These are phyloP conservation scores for Mycena filopes DNA, from an alignment of 768 basidiomycete genomes.

Conservation along the genomic window DNA sequence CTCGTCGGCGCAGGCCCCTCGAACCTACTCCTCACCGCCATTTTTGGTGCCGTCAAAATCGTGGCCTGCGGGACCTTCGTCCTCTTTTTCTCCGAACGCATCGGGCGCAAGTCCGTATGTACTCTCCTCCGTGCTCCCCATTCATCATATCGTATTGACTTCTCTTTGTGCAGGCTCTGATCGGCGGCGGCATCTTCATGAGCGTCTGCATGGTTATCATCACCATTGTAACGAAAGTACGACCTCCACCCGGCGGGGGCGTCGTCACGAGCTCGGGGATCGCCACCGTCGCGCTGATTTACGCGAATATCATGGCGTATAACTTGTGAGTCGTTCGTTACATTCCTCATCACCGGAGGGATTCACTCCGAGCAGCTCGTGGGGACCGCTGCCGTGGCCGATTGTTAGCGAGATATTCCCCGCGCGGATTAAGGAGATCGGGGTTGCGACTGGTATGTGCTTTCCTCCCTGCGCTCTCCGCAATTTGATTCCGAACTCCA, in stretches of 20 bases:
- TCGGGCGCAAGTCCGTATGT: conserved; percentile 15
- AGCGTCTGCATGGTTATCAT: conserved; percentile 18
- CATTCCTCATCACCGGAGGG: no score
- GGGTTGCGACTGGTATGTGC: conserved; percentile 8
- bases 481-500: no score
- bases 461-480: not conserved
- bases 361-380: no score
- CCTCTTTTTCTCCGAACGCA: conserved; percentile 15
- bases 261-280: conserved; percentile 16
- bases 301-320: conserved; percentile 20
- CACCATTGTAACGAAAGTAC: conserved; percentile 6
- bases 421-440: conserved; percentile 15
- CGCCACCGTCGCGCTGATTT: conserved; percentile 4
- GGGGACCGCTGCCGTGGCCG: conserved; percentile 21
- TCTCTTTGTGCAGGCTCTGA: not conserved
- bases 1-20: conserved; percentile 11
- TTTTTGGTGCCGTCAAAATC: conserved; percentile 20
- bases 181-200: conserved; percentile 21
- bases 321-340: conserved; percentile 1
- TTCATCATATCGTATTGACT: not conserved
- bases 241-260: conserved; percentile 5
- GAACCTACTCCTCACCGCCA: conserved; percentile 22
- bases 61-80: conserved; percentile 14
- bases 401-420: conserved; percentile 21
- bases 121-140: not conserved